Base-by-base conservation (phyloP, 129 eudicot genomes). In the Tagetes erecta region DNA sequence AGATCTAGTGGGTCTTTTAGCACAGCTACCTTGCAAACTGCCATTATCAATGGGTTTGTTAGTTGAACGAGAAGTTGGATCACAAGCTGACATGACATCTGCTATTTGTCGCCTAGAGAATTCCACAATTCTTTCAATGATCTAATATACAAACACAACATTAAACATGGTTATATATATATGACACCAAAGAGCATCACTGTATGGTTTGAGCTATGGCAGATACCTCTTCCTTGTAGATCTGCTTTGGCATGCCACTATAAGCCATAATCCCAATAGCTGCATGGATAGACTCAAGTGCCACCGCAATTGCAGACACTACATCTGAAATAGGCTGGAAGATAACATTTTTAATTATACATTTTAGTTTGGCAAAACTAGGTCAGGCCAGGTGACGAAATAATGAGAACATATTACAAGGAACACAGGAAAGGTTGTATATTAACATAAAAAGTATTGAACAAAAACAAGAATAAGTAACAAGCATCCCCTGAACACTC, bases 71-170 rank as follows among this genome's bases (percentile, higher is more conserved):
- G 78, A 85, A 51, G 82, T 79, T 74, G 99, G 88, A 80, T 94
- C 97, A 84, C 86, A 80, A 71, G 96, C 87, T 71, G 84, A 72
- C 93, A 94, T 94, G 75, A 88, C 81, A 52, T 88, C 99, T 74
- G 83, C 75, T 64, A 94, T 81, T 80, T 94, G 99, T 76, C 86
- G 92, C 81, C 92, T 88, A 58, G 86, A 81, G 78, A 94, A 94
- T 80, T 94, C 99, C 84, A 94, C 83, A 45, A 94, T 88, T 80
- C 99, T 88, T 80, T 94, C 99, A 86, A 94, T 94, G 68, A 82
- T 85, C 99, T 94, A 75, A 55, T 6, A 81, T 62, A 46, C 64
- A 71, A 71, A 65, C 53, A 79, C 27, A 47, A 72, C 39, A 68
- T 13, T 63, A 36, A 64, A 42, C 47, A 62, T 14, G 8, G 65